Evolutionary conservation across 2,329 filamentous ascomycete genomes (phyloP).

Genomic region (Cladobotryum mycophilum): DNA sequence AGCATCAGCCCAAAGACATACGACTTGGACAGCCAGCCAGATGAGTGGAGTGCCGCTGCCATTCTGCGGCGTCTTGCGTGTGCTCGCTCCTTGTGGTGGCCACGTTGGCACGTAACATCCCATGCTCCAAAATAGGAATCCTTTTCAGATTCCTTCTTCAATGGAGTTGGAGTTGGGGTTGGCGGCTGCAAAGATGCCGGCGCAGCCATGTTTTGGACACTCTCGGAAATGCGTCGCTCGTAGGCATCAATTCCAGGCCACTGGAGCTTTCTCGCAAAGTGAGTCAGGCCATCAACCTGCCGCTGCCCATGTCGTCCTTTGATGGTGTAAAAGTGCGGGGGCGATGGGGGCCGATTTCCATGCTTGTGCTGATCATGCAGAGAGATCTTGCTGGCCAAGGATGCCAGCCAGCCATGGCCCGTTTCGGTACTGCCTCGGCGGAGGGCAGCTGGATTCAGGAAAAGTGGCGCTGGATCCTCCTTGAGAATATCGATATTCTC

Average conservation of each 20-base stretch:
- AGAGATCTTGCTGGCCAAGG: conserved; percentile 49
- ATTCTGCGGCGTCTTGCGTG: conserved; percentile 46
- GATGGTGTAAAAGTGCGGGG: conserved; percentile 40
- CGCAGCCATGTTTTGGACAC: conserved; percentile 36
- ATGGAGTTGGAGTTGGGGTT: conserved; percentile 27
- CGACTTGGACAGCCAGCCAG: conserved; percentile 62
- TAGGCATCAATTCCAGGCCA: conserved; percentile 57
- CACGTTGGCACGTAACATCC: conserved; percentile 29
- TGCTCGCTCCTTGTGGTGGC: conserved; percentile 23
- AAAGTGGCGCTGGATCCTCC: conserved; percentile 23
- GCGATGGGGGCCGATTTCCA: conserved; percentile 25
- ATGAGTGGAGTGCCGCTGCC: conserved; percentile 50
- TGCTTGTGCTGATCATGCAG: conserved; percentile 35
- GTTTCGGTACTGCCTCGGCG: conserved; percentile 17
- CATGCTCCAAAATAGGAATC: conserved; percentile 43
- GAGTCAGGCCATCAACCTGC: conserved; percentile 55
- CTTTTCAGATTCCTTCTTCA: conserved; percentile 14
- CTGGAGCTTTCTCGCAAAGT: conserved; percentile 56
- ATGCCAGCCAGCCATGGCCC: conserved; percentile 46
- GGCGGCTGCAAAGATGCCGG: conserved; percentile 22
- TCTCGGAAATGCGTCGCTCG: conserved; percentile 42
- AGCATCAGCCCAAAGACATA: conserved; percentile 61
- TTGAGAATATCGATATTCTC: conserved; percentile 58
- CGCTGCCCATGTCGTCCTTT: conserved; percentile 50
- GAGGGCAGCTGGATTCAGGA: conserved; percentile 10